Conservation (phyloP, 2,329 filamentous ascomycete genomes). For the Herpomyces periplanetae region DNA sequence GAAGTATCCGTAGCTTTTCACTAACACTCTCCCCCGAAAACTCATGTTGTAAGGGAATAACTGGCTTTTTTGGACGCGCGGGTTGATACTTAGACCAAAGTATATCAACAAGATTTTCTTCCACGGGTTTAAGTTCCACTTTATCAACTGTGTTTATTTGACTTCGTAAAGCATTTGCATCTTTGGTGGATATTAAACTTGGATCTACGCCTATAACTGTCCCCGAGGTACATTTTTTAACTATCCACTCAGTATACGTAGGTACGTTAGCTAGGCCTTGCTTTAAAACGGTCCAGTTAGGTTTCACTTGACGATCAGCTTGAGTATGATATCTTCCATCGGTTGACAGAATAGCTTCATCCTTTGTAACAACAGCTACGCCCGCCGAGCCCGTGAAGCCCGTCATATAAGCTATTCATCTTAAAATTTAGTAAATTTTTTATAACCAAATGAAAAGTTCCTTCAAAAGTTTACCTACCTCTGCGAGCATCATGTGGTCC, state of each 20-base stretch:
- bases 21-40: conserved; percentile 47
- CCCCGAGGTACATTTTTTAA: conserved; percentile 1
- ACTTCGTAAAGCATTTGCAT: conserved; percentile 39
- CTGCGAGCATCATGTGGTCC: conserved; percentile 70
- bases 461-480: conserved; percentile 10
- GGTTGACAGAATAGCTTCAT: conserved; percentile 60
- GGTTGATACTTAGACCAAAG: conserved; percentile 51
- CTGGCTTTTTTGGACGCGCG: conserved; percentile 27
- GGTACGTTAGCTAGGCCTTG: conserved; percentile 72
- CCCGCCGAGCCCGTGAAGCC: conserved; percentile 86
- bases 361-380: conserved; percentile 48
- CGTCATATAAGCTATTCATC: conserved; percentile 27
- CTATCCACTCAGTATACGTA: conserved; percentile 70
- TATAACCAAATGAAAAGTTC: conserved; percentile 1
- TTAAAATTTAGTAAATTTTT: not conserved
- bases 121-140: conserved; percentile 27
- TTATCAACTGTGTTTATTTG: conserved; percentile 58
- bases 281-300: conserved; percentile 67
- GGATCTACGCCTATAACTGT: conserved; percentile 43
- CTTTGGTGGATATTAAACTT: conserved; percentile 24
- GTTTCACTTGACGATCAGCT: conserved; percentile 52
- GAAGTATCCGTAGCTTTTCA: conserved; percentile 43
- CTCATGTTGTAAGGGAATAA: conserved; percentile 26
- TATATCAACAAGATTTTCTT: conserved; percentile 50
- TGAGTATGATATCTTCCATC: conserved; percentile 97